These are phyloP conservation scores for Micractinium conductrix DNA, from an alignment of 139 green algal species.

Conservation along the genomic window DNA sequence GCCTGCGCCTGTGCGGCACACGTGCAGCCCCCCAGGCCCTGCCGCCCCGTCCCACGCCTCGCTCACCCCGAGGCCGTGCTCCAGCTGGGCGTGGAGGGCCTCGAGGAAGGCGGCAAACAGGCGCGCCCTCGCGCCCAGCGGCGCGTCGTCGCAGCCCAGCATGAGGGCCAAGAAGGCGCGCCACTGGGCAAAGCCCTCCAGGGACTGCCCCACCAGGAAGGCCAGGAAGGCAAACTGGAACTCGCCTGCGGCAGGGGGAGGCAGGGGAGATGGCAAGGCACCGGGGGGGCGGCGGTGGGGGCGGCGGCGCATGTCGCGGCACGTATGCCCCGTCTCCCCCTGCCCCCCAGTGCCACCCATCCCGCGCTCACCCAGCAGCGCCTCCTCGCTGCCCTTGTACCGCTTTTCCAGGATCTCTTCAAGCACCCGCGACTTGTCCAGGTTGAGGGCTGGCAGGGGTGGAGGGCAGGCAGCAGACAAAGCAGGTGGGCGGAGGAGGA, in stretches of 20 bases:
- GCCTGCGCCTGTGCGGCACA: no score
- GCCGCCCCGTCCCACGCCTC: not conserved
- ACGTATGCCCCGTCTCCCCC: no score
- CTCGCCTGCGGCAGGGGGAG: conserved; percentile 17
- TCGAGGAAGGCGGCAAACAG: conserved; percentile 53
- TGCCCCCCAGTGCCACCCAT: no score
- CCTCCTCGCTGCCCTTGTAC: conserved; percentile 22
- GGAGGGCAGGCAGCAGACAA: not conserved
- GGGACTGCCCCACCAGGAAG: conserved; percentile 81
- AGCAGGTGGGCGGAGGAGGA: no score
- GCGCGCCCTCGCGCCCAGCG: conserved; percentile 26
- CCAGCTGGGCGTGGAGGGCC: conserved; percentile 61
- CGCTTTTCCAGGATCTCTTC: conserved; percentile 43
- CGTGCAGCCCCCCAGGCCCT: not conserved
- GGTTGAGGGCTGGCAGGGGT: conserved; percentile 59
- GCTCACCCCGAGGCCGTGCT: conserved; percentile 30
- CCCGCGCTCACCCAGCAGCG: conserved; percentile 72
- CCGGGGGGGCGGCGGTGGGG: not conserved
- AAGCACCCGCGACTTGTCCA: conserved; percentile 78
- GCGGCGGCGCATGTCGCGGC: not conserved
- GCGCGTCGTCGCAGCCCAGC: conserved; percentile 65
- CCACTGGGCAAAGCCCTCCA: conserved; percentile 83
- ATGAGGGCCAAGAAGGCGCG: conserved; percentile 74
- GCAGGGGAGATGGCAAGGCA: not conserved
- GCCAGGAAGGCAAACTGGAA: conserved; percentile 84